These are phyloP conservation scores for Populus davidiana DNA, from an alignment of 345 rosid genomes.

Conservation along the genomic window DNA sequence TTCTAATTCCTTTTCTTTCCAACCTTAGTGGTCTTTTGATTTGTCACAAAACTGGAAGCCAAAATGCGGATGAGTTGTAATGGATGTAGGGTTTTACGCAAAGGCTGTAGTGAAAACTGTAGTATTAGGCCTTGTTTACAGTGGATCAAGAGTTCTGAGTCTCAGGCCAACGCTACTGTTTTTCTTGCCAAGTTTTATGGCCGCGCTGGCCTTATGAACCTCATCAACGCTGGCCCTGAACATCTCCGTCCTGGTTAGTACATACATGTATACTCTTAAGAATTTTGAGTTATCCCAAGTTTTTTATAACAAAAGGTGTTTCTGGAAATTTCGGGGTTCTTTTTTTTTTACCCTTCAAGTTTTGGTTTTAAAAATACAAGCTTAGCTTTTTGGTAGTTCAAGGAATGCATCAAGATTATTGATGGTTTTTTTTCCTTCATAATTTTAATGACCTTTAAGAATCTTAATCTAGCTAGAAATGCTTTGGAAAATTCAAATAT, in stretches of 20 bases:
- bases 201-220: constrained; percentile 96
- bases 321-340: neutral
- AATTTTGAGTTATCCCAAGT: neutral
- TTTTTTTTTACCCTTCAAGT: neutral
- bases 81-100: constrained; percentile 94
- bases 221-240: constrained; percentile 91
- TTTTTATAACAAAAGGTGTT: neutral
- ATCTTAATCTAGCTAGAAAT: neutral
- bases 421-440: neutral
- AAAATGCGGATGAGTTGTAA: constrained; percentile 80
- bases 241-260: constrained; percentile 85
- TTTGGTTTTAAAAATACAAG: neutral
- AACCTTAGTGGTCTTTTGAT: neutral
- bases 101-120: constrained; percentile 90
- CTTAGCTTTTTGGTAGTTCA: neutral
- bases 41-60: neutral
- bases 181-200: constrained; percentile 97
- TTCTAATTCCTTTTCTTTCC: too few species aligned
- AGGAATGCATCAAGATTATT: neutral
- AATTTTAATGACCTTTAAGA: too few species aligned
- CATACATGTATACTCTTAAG: too few species aligned
- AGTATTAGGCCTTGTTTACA: constrained; percentile 91
- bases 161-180: constrained; percentile 94
- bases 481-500: neutral
- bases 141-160: constrained; percentile 87